A percentile compares a stretch with the other conserved stretches of the same genome.
phyloP scores from a whole-genome alignment of 1,284 basidiomycete species.

The Ustilago curta region DNA sequence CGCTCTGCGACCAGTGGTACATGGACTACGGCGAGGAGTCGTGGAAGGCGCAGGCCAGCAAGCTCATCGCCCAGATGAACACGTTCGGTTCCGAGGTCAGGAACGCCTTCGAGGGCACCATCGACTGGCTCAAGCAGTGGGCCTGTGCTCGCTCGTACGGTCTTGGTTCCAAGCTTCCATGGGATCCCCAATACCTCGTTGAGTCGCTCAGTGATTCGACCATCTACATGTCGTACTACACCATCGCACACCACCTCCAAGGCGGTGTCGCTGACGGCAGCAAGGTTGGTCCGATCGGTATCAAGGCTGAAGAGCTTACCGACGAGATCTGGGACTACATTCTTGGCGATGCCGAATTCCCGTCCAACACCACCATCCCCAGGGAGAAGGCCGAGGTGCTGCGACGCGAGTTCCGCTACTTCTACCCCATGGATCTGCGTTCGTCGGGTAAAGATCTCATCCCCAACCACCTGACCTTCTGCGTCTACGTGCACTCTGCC shows the following conservation, averaged over 20 bases:
- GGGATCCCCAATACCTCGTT: slow-evolving; percentile 96
- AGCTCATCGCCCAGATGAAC: slow-evolving; percentile 87
- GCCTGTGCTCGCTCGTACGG: slow-evolving; percentile 97
- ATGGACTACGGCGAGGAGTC: slow-evolving; percentile 92
- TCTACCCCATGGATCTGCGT: slow-evolving; percentile 97
- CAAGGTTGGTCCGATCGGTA: slow-evolving; percentile 83
- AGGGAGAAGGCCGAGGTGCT: slow-evolving; percentile 84
- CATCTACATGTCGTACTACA: slow-evolving; percentile 99
- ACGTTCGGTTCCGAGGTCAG: slow-evolving; percentile 89
- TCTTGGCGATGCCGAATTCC: slow-evolving; percentile 82
- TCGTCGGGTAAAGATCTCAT: slow-evolving; percentile 99
- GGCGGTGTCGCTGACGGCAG: slow-evolving; percentile 80
- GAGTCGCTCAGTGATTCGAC: slow-evolving; percentile 98
- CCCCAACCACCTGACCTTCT: slow-evolving; percentile 95
- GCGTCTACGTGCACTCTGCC: slow-evolving; percentile 92
- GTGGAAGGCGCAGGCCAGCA: slow-evolving; percentile 88
- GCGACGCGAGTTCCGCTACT: slow-evolving; percentile 94
- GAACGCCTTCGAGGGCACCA: slow-evolving; percentile 88
- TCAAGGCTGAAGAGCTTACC: slow-evolving; percentile 91
- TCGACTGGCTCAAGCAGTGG: slow-evolving; percentile 98
- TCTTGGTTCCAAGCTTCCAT: slow-evolving; percentile 93
- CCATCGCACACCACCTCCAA: slow-evolving; percentile 76
- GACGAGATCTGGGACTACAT: slow-evolving; percentile 98
- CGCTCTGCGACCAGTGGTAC: slow-evolving; percentile 99
- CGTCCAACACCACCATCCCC: slow-evolving; percentile 75